Evolutionary conservation across 78 protist genomes (phyloP), one percentile per base, ranked within the genome.

Genomic region (Isochrysis galbana): DNA sequence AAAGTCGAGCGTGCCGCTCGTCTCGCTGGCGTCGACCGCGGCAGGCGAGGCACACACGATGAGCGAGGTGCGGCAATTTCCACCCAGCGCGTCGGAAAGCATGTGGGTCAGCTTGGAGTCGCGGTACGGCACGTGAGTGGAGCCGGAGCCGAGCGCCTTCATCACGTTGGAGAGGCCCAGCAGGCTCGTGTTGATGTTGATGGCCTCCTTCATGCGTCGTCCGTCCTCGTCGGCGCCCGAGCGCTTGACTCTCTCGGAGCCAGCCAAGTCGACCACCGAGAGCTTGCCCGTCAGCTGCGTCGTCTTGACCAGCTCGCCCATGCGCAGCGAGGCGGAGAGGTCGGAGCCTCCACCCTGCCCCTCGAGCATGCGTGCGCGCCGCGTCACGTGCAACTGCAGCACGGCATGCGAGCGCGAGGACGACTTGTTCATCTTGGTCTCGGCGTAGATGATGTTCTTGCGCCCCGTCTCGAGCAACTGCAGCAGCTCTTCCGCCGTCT

Each of bases 141-240:
- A 54, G 48, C 21, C 29, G 36, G 90, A 91, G 10, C 90, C 87
- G 54, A 96, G 95, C 32, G 96, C 96, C 4, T 89, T 51, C 72
- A 96, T 96, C 54, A 96, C 97, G 91, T 94, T 96, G 38, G 96
- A 96, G 19, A 96, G 94, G 29, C 95, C 95, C 23, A 94, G 90
- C n/a, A 96, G 93, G 23, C 95, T 92, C 46, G 84, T 32, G 90
- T 96, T 96, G 93, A 96, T 96, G 42, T 74, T 74, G 45, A 67
- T 94, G 41, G 92, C 34, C 78, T 96, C 97, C 25, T 89, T 93
- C 69, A 97, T 87, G 17, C 95, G 91, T 80, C 80, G 1, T 19
- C 94, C 94, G 46, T 77, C 84, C 84, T 77, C 77, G 51, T 39
- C 51, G 42, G 46, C 38, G 23, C 77, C 47, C 14, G 91, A 41